Evolutionary conservation across 192 early-diverging fungal species (phyloP).

Genomic region (Gamsiella multidivaricata): DNA sequence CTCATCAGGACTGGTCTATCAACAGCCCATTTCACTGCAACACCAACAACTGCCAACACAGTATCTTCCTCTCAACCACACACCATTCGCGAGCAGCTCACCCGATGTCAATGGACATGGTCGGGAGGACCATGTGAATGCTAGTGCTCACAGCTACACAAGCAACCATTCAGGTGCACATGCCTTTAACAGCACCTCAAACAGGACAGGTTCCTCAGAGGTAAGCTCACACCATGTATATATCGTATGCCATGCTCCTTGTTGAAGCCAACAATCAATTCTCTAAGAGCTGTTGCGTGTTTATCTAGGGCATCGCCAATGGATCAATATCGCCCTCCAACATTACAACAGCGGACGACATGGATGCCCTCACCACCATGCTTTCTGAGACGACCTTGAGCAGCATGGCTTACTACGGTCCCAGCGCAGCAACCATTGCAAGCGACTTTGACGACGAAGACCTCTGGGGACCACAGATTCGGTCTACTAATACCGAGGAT

Average conservation of each 20-base stretch:
- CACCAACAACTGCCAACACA: constrained; percentile 24
- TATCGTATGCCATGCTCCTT: no score
- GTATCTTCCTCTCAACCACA: neutral
- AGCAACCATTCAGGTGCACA: neutral
- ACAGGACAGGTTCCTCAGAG: neutral
- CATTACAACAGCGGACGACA: constrained; percentile 6
- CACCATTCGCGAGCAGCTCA: neutral
- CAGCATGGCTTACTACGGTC: constrained; percentile 32
- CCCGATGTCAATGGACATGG: no score
- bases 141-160: neutral
- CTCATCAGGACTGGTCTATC: constrained; percentile 14
- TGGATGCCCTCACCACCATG: constrained; percentile 17
- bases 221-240: no score
- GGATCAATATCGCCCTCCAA: constrained; percentile 4
- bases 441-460: constrained; percentile 30
- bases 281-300: neutral
- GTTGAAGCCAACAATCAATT: no score
- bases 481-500: constrained; percentile 17
- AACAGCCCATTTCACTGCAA: constrained; percentile 29
- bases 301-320: neutral
- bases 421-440: constrained; percentile 25
- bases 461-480: constrained; percentile 34
- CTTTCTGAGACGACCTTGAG: constrained; percentile 28
- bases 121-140: neutral
- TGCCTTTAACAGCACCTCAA: neutral